Conservation (phyloP, 176 grass and related monocot genomes). For the Carex littledalei region DNA sequence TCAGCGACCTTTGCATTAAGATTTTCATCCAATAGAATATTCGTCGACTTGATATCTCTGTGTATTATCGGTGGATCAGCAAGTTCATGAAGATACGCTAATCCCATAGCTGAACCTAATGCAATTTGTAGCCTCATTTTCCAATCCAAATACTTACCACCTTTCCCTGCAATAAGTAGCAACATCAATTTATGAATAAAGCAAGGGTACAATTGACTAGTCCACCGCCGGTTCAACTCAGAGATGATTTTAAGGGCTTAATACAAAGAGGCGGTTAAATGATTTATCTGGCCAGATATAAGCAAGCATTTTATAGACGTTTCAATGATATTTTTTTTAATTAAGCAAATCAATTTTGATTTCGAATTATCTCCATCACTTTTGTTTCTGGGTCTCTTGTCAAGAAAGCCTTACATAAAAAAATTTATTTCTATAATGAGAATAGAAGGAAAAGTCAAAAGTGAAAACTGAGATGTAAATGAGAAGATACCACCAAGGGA, state of each 20-base stretch:
- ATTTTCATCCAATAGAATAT: slow-evolving; percentile 82
- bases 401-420: background rate
- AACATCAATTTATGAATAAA: slow-evolving; percentile 10
- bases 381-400: background rate
- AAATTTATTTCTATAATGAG: background rate
- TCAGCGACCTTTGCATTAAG: slow-evolving; percentile 83
- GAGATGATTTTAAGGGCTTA: background rate
- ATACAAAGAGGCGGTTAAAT: background rate
- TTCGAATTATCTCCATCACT: background rate
- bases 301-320: background rate
- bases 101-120: slow-evolving; percentile 71
- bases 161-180: slow-evolving; percentile 38
- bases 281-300: background rate
- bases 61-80: slow-evolving; percentile 84
- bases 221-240: background rate
- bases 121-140: slow-evolving; percentile 62
- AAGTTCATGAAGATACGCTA: slow-evolving; percentile 83
- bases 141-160: slow-evolving; percentile 56
- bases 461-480: background rate
- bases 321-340: background rate
- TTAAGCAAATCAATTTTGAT: background rate
- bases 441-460: background rate
- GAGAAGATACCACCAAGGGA: background rate
- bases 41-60: slow-evolving; percentile 84
- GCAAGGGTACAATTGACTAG: background rate